phyloP scores from a whole-genome alignment of 768 basidiomycete genomes.

The Myochromella boudieri region DNA sequence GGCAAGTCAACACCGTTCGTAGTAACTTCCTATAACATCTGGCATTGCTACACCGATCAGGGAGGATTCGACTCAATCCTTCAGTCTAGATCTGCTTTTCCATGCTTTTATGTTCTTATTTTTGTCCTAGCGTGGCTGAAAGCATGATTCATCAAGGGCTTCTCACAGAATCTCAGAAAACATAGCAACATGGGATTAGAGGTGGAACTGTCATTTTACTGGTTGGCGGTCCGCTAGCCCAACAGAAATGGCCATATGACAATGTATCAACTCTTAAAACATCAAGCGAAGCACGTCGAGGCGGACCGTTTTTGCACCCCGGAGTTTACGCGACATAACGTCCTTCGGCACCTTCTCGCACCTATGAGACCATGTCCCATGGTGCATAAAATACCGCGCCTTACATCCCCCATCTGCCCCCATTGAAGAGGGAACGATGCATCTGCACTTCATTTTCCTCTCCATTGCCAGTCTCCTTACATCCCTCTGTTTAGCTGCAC shows the following conservation, averaged over 20 bases:
- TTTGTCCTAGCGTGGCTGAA: too few species aligned
- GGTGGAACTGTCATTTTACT: too few species aligned
- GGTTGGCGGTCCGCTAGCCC: constrained; percentile 1
- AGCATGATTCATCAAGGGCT: too few species aligned
- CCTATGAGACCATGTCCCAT: background rate
- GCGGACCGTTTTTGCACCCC: constrained; percentile 10
- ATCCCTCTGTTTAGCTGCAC: constrained; percentile 29
- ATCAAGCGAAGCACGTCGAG: constrained; percentile 5
- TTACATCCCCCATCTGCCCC: background rate
- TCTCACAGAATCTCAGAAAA: too few species aligned
- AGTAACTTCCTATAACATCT: too few species aligned
- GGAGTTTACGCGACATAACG: background rate
- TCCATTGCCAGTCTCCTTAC: constrained; percentile 11
- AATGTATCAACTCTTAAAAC: background rate
- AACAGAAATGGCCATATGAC: constrained; percentile 8
- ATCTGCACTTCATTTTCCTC: constrained; percentile 5
- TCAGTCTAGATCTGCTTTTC: too few species aligned
- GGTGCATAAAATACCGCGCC: background rate
- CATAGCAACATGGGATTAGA: too few species aligned
- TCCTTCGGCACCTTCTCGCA: background rate
- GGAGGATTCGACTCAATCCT: too few species aligned
- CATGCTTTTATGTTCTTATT: too few species aligned
- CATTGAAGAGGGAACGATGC: constrained; percentile 8
- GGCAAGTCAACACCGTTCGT: too few species aligned
- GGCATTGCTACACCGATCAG: too few species aligned